Conservation (phyloP, 495 filamentous ascomycete species). For the Penicillium crystallinum region DNA sequence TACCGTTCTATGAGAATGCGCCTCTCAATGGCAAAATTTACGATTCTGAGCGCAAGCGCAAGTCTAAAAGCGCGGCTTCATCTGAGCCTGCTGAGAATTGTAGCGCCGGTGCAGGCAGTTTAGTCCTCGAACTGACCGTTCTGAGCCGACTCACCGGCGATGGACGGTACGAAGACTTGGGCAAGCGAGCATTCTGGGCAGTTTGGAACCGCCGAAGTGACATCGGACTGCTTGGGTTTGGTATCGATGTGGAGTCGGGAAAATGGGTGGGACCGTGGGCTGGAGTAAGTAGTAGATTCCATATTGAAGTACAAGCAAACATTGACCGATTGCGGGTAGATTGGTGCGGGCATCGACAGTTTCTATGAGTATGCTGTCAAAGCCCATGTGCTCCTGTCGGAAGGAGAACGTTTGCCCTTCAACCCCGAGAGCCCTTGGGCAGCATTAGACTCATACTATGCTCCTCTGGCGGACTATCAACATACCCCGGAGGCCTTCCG, state of each 20-base stretch:
- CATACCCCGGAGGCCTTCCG: conserved; percentile 75
- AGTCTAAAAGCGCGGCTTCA: conserved; percentile 19
- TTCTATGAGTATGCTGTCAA: conserved; percentile 99
- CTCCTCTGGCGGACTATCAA: conserved; percentile 55
- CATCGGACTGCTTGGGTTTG: conserved; percentile 83
- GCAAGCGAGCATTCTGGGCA: conserved; percentile 90
- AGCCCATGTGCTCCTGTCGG: conserved; percentile 81
- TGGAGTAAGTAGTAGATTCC: conserved; percentile 46
- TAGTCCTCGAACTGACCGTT: conserved; percentile 88
- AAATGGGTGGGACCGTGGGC: conserved; percentile 83
- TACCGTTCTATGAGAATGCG: conserved; percentile 84
- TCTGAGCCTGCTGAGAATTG: conserved; percentile 91
- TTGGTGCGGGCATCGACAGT: conserved; percentile 93
- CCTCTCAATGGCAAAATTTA: conserved; percentile 49
- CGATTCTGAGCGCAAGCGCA: conserved; percentile 6
- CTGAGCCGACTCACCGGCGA: conserved; percentile 87
- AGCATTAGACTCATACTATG: conserved; percentile 41
- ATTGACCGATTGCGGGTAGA: conserved; percentile 34
- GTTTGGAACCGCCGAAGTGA: conserved; percentile 84
- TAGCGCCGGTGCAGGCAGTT: conserved; percentile 89
- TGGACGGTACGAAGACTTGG: conserved; percentile 76
- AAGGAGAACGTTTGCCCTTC: conserved; percentile 38
- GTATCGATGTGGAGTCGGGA: conserved; percentile 87
- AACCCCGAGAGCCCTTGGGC: conserved; percentile 34
- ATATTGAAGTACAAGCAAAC: not conserved